phyloP scores from a whole-genome alignment of 2,329 filamentous ascomycete genomes.

The Scytalidium sp. region DNA sequence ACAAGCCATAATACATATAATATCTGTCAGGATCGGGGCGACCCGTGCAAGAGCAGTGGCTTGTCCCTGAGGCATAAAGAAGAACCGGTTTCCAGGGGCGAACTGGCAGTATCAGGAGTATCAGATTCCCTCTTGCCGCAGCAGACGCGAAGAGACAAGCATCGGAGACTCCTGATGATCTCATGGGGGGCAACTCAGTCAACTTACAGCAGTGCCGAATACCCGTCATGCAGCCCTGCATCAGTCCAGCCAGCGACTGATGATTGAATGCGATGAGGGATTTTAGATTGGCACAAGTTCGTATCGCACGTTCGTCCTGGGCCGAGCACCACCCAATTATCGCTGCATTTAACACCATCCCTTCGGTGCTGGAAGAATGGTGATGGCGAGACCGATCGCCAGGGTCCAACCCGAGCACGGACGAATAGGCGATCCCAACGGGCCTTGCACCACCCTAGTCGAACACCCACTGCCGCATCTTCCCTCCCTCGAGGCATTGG shows the following conservation, averaged over 20 bases:
- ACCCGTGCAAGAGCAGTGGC: neutral
- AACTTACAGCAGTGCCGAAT: neutral
- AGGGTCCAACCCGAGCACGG: neutral
- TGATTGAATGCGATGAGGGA: too few species aligned
- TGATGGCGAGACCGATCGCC: too few species aligned
- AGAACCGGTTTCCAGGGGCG: neutral
- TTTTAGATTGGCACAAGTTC: too few species aligned
- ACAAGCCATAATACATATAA: too few species aligned
- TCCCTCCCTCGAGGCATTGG: neutral
- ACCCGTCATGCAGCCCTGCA: too few species aligned
- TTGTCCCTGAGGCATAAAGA: neutral
- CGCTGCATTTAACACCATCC: too few species aligned
- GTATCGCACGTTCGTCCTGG: too few species aligned
- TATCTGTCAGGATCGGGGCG: too few species aligned
- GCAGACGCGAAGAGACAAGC: too few species aligned
- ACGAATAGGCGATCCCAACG: neutral
- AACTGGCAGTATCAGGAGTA: neutral
- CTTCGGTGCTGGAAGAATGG: too few species aligned
- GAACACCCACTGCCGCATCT: neutral
- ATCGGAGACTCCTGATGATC: neutral
- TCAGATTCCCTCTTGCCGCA: neutral
- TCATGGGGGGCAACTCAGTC: neutral
- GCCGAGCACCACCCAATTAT: too few species aligned
- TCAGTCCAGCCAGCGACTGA: too few species aligned
- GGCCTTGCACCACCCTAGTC: neutral